A percentile compares a stretch with the other conserved stretches of the same genome.
phyloP scores from a whole-genome alignment of 2,329 filamentous ascomycete species.

The Cytospora piceae region DNA sequence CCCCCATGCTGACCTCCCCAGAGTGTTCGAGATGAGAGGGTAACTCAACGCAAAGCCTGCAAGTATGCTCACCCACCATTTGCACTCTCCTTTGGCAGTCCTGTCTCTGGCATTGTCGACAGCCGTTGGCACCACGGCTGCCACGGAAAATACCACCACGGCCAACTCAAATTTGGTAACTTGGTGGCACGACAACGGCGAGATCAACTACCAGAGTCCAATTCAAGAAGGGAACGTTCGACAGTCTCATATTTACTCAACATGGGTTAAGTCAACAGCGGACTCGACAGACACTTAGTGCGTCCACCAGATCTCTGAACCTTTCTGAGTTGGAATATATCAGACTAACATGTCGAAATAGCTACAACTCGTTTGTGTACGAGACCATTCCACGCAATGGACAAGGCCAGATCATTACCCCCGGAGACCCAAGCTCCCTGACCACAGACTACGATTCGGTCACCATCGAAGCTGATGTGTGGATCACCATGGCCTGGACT shows the following conservation, averaged over 20 bases:
- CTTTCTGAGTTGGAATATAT: background rate
- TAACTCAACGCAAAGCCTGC: background rate
- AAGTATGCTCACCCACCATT: background rate
- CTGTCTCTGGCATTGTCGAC: background rate
- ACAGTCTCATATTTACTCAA: conserved; percentile 31
- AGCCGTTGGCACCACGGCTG: background rate
- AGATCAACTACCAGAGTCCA: conserved; percentile 29
- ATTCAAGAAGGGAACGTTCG: conserved; percentile 29
- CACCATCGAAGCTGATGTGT: conserved; percentile 38
- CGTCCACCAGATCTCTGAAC: background rate
- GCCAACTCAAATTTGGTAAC: conserved; percentile 20
- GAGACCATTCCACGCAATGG: conserved; percentile 43
- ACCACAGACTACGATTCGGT: conserved; percentile 37
- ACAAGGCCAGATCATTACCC: conserved; percentile 38
- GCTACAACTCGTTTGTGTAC: conserved; percentile 40
- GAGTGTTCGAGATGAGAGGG: background rate
- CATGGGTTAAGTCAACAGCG: conserved; percentile 23
- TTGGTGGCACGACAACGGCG: conserved; percentile 32
- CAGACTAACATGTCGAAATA: background rate
- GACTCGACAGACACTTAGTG: conserved; percentile 25
- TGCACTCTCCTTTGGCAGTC: background rate
- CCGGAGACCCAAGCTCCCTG: conserved; percentile 32
- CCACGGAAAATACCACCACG: conserved; percentile 15
- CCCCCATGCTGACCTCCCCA: background rate
- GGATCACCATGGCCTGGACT: conserved; percentile 43